Evolutionary conservation across 2,329 filamentous ascomycete genomes (phyloP).

Genomic region (Hypoxylon sp.): DNA sequence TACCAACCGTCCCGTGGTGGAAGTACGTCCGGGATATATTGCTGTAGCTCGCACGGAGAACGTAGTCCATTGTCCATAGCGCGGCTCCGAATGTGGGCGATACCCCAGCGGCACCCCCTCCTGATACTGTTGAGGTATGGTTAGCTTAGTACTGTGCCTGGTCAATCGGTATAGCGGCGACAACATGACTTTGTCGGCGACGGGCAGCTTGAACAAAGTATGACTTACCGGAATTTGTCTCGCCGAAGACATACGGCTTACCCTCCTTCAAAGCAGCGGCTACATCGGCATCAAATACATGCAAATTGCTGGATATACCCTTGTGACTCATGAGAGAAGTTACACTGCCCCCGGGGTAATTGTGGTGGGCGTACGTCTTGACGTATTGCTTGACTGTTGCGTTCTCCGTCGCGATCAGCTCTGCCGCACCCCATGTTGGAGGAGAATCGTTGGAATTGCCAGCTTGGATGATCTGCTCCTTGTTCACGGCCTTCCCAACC

Average conservation of each 20-base stretch:
- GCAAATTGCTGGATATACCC: constrained; percentile 56
- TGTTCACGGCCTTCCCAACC: constrained; percentile 54
- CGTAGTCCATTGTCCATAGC: constrained; percentile 65
- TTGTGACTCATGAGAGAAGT: constrained; percentile 60
- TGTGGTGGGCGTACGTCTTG: constrained; percentile 60
- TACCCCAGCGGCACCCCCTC: constrained; percentile 56
- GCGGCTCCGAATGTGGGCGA: constrained; percentile 62
- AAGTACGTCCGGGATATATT: constrained; percentile 61
- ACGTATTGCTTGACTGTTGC: constrained; percentile 55
- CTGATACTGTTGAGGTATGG: constrained; percentile 51
- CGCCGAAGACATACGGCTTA: constrained; percentile 62
- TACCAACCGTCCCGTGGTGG: constrained; percentile 65
- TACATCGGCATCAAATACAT: constrained; percentile 57
- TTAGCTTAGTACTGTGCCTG: too few species aligned
- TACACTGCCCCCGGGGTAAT: constrained; percentile 61
- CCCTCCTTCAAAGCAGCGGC: constrained; percentile 54
- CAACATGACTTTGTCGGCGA: too few species aligned
- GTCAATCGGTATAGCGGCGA: too few species aligned
- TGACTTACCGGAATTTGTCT: constrained; percentile 61
- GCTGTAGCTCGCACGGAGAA: constrained; percentile 52
- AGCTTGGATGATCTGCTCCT: constrained; percentile 55
- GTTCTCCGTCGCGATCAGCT: constrained; percentile 56
- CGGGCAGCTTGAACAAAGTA: not conserved
- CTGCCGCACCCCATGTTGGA: constrained; percentile 55
- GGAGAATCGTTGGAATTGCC: constrained; percentile 56